Percentiles rank a stretch among this genome's conserved stretches.
These are phyloP conservation scores for Apiotrichum montevideense DNA, from an alignment of 1,284 basidiomycete genomes.

Conservation along the genomic window DNA sequence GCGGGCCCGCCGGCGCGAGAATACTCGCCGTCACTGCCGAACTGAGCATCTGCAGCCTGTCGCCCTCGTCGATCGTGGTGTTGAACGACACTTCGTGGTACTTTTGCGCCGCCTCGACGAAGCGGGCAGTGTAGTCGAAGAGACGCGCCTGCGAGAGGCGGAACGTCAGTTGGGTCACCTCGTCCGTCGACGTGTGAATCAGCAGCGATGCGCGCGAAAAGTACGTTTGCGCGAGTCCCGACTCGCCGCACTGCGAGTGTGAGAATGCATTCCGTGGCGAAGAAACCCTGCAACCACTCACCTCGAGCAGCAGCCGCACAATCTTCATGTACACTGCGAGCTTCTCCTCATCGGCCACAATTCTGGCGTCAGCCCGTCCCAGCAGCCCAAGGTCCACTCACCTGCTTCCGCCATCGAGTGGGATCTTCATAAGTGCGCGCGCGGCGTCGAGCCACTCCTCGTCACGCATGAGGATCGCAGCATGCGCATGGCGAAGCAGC, in stretches of 20 bases:
- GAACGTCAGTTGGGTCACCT: slow-evolving; percentile 69
- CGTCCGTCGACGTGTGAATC: slow-evolving; percentile 68
- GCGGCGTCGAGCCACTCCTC: slow-evolving; percentile 93
- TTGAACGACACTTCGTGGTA: slow-evolving; percentile 93
- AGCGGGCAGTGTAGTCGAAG: slow-evolving; percentile 83
- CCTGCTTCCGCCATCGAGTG: slow-evolving; percentile 85
- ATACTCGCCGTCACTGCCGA: slow-evolving; percentile 93
- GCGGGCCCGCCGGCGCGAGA: slow-evolving; percentile 93
- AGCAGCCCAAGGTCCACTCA: slow-evolving; percentile 42
- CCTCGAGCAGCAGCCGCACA: slow-evolving; percentile 88
- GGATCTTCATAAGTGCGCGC: slow-evolving; percentile 79
- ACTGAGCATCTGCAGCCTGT: slow-evolving; percentile 76
- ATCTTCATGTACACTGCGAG: slow-evolving; percentile 88
- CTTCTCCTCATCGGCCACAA: slow-evolving; percentile 75
- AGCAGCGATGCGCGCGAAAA: slow-evolving; percentile 92
- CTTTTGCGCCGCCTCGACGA: slow-evolving; percentile 86
- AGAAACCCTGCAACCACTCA: slow-evolving; percentile 37
- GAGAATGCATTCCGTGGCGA: slow-evolving; percentile 4
- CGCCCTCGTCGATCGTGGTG: slow-evolving; percentile 80
- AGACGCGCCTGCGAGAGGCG: slow-evolving; percentile 83
- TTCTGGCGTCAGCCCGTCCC: slow-evolving; percentile 48
- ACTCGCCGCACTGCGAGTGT: slow-evolving; percentile 36
- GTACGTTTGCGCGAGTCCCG: slow-evolving; percentile 85
- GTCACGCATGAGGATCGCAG: slow-evolving; percentile 77
- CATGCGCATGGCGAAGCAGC: slow-evolving; percentile 73